Conservation (phyloP, 805 yeast species). For the Kodamaea restingae region DNA sequence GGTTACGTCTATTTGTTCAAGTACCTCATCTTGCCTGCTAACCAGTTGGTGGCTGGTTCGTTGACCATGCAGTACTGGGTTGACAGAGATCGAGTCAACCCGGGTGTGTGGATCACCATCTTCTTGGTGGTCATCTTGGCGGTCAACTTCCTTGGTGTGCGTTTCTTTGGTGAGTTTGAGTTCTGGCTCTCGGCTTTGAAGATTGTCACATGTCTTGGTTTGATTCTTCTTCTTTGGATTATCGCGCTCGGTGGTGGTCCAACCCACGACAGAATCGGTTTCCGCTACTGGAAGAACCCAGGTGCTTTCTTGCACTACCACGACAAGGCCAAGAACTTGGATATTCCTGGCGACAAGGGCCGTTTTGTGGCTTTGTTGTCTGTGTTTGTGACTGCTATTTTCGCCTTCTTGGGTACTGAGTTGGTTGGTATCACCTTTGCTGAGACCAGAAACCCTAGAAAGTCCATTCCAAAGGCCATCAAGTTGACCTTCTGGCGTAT, state of each 20-base stretch:
- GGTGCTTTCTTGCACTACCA: conserved; percentile 55
- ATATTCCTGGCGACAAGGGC: conserved; percentile 44
- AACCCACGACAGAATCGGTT: conserved; percentile 66
- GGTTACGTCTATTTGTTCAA: conserved; percentile 61
- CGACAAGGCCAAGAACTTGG: conserved; percentile 35
- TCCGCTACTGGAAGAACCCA: conserved; percentile 65
- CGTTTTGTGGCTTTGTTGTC: conserved; percentile 58
- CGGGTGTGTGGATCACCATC: conserved; percentile 57
- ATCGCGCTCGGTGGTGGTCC: conserved; percentile 80
- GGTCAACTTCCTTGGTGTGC: conserved; percentile 47
- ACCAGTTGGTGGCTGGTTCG: conserved; percentile 62
- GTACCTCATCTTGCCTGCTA: conserved; percentile 54
- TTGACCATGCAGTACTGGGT: conserved; percentile 55
- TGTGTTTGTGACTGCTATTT: conserved; percentile 63
- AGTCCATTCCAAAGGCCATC: conserved; percentile 67
- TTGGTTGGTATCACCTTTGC: conserved; percentile 69
- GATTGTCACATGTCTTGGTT: conserved; percentile 61
- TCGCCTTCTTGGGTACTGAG: conserved; percentile 71
- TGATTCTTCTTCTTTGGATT: conserved; percentile 57
- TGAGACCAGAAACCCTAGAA: conserved; percentile 63
- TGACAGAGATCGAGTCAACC: conserved; percentile 40
- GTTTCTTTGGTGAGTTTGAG: conserved; percentile 30
- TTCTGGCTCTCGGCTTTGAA: conserved; percentile 64
- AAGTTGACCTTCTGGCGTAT: conserved; percentile 65
- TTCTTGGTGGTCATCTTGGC: conserved; percentile 38